phyloP scores from a whole-genome alignment of 257 asterid genomes.

The Verbascum thapsus region DNA sequence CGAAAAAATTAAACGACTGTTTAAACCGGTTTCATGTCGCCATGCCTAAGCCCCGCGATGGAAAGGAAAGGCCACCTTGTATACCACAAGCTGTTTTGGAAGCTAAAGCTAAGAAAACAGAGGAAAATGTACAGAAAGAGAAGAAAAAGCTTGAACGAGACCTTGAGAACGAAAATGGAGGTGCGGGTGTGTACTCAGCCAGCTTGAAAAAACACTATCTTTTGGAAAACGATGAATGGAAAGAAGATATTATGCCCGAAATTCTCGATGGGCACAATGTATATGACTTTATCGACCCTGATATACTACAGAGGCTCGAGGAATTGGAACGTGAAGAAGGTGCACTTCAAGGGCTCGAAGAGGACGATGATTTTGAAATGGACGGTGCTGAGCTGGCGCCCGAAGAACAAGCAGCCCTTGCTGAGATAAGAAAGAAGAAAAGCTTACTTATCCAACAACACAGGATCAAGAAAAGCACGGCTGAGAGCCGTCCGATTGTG shows the following conservation, averaged over 20 bases:
- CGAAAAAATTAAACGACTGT: slow-evolving; percentile 81
- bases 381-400: slow-evolving; percentile 79
- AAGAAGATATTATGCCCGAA: slow-evolving; percentile 84
- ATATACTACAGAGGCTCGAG: slow-evolving; percentile 80
- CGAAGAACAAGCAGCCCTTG: slow-evolving; percentile 68
- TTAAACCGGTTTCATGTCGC: slow-evolving; percentile 95
- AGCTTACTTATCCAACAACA: slow-evolving; percentile 77
- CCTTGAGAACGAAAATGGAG: slow-evolving; percentile 93
- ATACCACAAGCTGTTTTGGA: slow-evolving; percentile 88
- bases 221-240: slow-evolving; percentile 88
- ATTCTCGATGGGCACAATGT: slow-evolving; percentile 95
- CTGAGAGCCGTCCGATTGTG: slow-evolving; percentile 80
- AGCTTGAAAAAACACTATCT: slow-evolving; percentile 81
- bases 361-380: slow-evolving; percentile 76
- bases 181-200: slow-evolving; percentile 99
- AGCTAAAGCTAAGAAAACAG: slow-evolving; percentile 65
- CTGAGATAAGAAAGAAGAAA: slow-evolving; percentile 78
- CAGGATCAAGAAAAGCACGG: slow-evolving; percentile 82
- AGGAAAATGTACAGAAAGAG: slow-evolving; percentile 57
- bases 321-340: slow-evolving; percentile 91
- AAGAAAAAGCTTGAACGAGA: slow-evolving; percentile 82
- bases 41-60: slow-evolving; percentile 85
- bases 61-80: slow-evolving; percentile 78
- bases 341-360: slow-evolving; percentile 72
- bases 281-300: slow-evolving; percentile 88